Evolutionary conservation across 495 filamentous ascomycete species (phyloP).

Genomic region (Neurospora tetraspora): DNA sequence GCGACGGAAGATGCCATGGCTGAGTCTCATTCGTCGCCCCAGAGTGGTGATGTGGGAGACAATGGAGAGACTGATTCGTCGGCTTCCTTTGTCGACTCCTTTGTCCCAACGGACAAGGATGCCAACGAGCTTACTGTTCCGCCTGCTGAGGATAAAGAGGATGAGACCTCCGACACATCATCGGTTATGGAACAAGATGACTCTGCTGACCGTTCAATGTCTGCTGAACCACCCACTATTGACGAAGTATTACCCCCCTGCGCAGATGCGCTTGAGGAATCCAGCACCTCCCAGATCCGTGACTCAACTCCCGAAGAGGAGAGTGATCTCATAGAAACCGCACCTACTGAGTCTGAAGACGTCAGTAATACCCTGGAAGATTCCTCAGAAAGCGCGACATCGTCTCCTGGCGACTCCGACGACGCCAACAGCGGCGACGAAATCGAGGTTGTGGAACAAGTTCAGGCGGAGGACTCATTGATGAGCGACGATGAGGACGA

Average conservation of each 20-base stretch:
- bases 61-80: neutral
- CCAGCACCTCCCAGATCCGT: neutral
- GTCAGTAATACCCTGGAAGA: neutral
- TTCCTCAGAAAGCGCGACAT: neutral
- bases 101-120: neutral
- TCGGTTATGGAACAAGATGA: neutral
- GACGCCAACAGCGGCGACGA: slow-evolving; percentile 2
- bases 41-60: neutral
- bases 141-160: neutral
- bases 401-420: neutral
- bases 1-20: neutral
- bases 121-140: neutral
- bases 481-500: slow-evolving; percentile 19
- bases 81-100: neutral
- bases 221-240: neutral
- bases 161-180: neutral
- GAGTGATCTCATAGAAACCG: neutral
- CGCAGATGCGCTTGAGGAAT: neutral
- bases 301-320: neutral
- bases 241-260: neutral
- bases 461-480: slow-evolving; percentile 6
- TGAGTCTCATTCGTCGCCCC: neutral
- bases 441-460: slow-evolving; percentile 3
- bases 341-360: neutral
- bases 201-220: neutral